phyloP scores from a whole-genome alignment of 2,329 filamentous ascomycete species.

The Pezicula carpinea region DNA sequence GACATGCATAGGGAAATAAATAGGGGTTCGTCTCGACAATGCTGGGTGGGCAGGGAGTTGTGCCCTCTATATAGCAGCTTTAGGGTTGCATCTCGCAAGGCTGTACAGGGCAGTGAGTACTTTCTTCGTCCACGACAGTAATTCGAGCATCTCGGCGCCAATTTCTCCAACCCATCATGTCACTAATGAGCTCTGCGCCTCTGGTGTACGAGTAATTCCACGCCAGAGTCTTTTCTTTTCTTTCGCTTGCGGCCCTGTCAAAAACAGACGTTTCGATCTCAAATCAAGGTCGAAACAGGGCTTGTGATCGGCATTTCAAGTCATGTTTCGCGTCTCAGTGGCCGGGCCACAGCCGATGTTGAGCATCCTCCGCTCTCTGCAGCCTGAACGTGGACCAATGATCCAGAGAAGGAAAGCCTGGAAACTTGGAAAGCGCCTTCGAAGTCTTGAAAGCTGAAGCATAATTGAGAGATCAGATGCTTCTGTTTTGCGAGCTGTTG shows the following conservation, averaged over 20 bases:
- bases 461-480: no score
- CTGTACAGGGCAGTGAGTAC: no score
- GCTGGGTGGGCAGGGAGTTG: no score
- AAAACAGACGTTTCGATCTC: not conserved
- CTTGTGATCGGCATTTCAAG: slow-evolving; percentile 9
- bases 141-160: no score
- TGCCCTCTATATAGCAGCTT: no score
- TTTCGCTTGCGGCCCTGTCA: not conserved
- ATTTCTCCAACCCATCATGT: not conserved
- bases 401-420: not conserved
- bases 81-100: no score
- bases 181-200: not conserved
- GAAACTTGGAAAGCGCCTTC: no score
- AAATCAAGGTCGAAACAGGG: slow-evolving; percentile 7
- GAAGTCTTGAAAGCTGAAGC: no score
- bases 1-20: no score
- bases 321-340: slow-evolving; percentile 8
- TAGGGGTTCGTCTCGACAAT: no score
- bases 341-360: not conserved
- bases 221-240: not conserved
- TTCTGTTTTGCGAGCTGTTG: no score
- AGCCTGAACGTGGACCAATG: slow-evolving; percentile 9
- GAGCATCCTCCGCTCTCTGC: not conserved
- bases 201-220: not conserved
- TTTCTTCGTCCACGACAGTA: no score